Evolutionary conservation across 768 basidiomycete species (phyloP).

Genomic region (Scleroderma citrinum): DNA sequence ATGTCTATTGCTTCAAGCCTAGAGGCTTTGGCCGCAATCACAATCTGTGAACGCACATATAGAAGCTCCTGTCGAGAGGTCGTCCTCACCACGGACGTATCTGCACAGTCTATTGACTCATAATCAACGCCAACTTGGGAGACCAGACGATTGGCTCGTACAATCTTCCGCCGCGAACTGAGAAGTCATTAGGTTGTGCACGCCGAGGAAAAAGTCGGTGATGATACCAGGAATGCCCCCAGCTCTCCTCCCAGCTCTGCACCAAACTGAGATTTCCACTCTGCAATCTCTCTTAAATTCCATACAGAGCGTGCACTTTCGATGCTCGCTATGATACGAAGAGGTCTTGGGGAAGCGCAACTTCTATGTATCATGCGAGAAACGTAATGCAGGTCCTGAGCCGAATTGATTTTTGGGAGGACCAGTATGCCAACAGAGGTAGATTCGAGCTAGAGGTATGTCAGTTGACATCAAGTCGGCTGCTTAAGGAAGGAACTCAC

Average conservation of each 20-base stretch:
- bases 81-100: constrained; percentile 77
- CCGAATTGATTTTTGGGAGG: constrained; percentile 78
- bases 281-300: constrained; percentile 64
- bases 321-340: constrained; percentile 72
- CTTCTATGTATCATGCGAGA: constrained; percentile 32
- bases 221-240: constrained; percentile 50
- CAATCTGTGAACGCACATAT: constrained; percentile 78
- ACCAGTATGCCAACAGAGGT: constrained; percentile 59
- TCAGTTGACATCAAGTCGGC: background rate
- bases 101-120: constrained; percentile 70
- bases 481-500: constrained; percentile 31
- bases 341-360: constrained; percentile 27
- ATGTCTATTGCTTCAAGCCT: constrained; percentile 86
- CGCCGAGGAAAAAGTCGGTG: background rate
- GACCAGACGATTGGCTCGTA: constrained; percentile 29
- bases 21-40: constrained; percentile 78
- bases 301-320: constrained; percentile 75
- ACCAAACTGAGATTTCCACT: constrained; percentile 51
- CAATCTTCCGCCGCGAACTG: constrained; percentile 97
- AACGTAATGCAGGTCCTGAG: constrained; percentile 57
- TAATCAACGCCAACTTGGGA: constrained; percentile 1
- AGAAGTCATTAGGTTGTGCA: background rate
- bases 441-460: constrained; percentile 12
- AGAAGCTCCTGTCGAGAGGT: constrained; percentile 69
- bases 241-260: constrained; percentile 46